These are phyloP conservation scores for Litsea cubeba DNA, from an alignment of 164 flowering plant species.

Conservation along the genomic window DNA sequence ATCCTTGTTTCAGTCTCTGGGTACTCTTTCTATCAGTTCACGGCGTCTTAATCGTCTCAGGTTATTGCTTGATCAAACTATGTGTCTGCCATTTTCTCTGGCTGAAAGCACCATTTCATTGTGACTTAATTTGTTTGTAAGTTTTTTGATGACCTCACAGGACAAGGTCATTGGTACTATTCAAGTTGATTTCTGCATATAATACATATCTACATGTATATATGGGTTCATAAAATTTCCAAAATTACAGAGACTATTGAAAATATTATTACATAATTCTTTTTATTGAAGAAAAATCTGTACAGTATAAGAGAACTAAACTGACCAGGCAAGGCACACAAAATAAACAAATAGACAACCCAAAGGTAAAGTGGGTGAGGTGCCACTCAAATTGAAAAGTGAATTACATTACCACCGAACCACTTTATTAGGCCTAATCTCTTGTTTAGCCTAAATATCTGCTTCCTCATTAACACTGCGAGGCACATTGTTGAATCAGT, in stretches of 20 bases:
- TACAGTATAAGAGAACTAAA: no score
- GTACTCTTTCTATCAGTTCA: constrained; percentile 92
- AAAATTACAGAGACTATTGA: neutral
- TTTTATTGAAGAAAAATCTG: no score
- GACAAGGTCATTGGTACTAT: neutral
- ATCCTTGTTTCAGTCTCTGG: constrained; percentile 88
- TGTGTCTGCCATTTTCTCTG: neutral
- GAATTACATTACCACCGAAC: no score
- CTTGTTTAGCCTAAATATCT: no score
- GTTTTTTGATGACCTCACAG: neutral
- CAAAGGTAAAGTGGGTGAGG: no score
- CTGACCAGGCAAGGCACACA: no score
- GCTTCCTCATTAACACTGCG: no score
- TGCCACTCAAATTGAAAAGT: no score
- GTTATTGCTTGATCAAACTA: constrained; percentile 30
- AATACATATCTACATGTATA: neutral
- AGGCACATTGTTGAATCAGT: no score
- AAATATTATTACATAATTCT: no score
- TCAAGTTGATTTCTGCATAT: neutral
- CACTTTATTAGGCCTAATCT: no score
- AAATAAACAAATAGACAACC: no score
- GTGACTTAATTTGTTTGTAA: neutral
- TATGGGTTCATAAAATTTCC: neutral
- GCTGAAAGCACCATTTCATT: neutral
- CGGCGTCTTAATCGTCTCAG: constrained; percentile 91